Percentiles rank a stretch among this genome's conserved stretches.
Conservation (phyloP, 2,329 filamentous ascomycete genomes). For the Colletotrichum endophyticum region DNA sequence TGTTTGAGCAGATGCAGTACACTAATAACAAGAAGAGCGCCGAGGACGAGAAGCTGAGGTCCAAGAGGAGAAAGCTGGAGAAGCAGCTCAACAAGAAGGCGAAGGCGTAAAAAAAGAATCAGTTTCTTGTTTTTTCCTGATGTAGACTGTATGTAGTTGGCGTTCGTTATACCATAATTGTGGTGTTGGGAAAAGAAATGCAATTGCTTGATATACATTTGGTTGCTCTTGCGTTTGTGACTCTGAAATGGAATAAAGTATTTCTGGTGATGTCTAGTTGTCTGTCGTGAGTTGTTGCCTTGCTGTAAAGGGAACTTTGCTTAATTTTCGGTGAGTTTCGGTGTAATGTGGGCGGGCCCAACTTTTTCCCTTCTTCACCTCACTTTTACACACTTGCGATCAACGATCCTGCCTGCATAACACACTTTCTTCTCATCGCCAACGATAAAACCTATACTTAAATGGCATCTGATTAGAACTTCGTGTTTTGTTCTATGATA, state of each 20-base stretch:
- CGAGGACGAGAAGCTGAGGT: slow-evolving; percentile 84
- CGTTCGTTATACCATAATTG: slow-evolving; percentile 23
- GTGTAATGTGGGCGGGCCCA: neutral
- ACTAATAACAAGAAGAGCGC: slow-evolving; percentile 91
- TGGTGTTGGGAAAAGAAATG: slow-evolving; percentile 21
- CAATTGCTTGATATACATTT: neutral
- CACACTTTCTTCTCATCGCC: neutral
- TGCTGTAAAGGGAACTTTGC: neutral
- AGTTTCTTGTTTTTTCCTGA: neutral
- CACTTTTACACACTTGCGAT: neutral
- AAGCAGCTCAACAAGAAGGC: slow-evolving; percentile 55
- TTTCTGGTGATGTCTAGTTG: neutral
- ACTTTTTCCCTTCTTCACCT: slow-evolving; percentile 13
- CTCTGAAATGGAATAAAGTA: neutral
- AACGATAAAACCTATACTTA: fast-evolving
- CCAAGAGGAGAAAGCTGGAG: slow-evolving; percentile 91
- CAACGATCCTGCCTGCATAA: neutral
- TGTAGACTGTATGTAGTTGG: slow-evolving; percentile 19
- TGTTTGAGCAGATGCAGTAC: slow-evolving; percentile 97
- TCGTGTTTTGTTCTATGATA: fast-evolving
- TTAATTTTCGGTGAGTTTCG: neutral
- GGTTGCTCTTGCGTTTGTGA: neutral
- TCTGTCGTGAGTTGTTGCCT: neutral
- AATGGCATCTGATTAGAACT: neutral
- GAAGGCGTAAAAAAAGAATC: slow-evolving; percentile 6